These are phyloP conservation scores for Eragrostis nindensis DNA, from an alignment of 176 grass and related monocot species.

Conservation along the genomic window DNA sequence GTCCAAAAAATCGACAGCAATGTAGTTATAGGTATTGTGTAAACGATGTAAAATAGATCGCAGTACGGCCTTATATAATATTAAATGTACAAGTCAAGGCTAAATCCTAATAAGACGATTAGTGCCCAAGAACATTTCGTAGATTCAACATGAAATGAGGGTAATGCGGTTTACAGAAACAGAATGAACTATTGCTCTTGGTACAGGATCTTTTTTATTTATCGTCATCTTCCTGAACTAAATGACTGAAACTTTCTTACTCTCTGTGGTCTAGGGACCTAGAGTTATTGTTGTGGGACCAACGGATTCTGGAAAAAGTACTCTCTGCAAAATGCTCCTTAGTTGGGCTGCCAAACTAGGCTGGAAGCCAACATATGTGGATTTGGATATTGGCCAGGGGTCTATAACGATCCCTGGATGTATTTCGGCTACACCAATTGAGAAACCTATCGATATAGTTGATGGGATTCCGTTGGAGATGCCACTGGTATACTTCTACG, in stretches of 20 bases:
- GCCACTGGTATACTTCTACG: slow-evolving; percentile 89
- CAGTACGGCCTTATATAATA: background rate
- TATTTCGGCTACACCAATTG: slow-evolving; percentile 86
- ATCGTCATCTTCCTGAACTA: background rate
- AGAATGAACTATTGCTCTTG: background rate
- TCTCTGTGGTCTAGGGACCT: slow-evolving; percentile 61
- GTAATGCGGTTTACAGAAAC: background rate
- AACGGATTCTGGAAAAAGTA: slow-evolving; percentile 96
- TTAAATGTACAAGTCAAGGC: background rate
- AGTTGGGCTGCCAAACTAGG: slow-evolving; percentile 86
- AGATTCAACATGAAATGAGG: background rate
- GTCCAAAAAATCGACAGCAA: background rate
- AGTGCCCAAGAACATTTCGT: background rate
- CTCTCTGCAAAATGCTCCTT: slow-evolving; percentile 84
- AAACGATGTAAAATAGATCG: background rate
- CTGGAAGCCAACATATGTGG: slow-evolving; percentile 92
- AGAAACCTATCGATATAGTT: slow-evolving; percentile 93
- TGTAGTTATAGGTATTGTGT: background rate
- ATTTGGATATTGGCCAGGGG: slow-evolving; percentile 92
- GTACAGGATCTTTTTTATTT: background rate
- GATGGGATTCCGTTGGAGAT: slow-evolving; percentile 98
- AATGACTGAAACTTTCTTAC: slow-evolving; percentile 28
- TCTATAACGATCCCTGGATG: slow-evolving; percentile 92
- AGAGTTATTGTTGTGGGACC: slow-evolving; percentile 90
- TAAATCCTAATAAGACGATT: background rate